Base-by-base conservation (phyloP, 1,284 basidiomycete species). In the Pterulicium gracile region DNA sequence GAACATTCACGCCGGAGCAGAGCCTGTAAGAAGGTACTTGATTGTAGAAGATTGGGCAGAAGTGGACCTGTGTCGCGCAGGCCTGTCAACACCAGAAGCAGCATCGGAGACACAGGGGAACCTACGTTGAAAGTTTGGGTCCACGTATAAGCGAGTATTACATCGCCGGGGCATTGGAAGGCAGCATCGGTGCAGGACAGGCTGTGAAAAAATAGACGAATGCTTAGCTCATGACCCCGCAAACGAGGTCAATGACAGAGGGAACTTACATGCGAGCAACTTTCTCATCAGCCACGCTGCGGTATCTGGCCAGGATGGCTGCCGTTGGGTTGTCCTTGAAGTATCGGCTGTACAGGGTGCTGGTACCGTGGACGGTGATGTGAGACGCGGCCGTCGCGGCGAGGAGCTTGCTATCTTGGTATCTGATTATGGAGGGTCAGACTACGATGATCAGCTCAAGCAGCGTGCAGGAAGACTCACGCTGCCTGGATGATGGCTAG, bases 21-120 rank as follows among this genome's bases (percentile, higher is more conserved):
- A 43, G 42, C 4, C n/a, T 13, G 5, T 21, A 7, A 23, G 42
- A 21, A 17, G 42, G 19, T 4, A 43, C 42, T 17, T 43, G 19
- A 7, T 21, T 7, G 20, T 22, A 43, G 20, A 43, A 43, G 42
- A 43, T 43, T 10, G 20, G 19, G 17, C 42, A 43, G 20, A 5
- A 43, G 20, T 43, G 23, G 42, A 43, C 23, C 36, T 39, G 15
- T n/a, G n/a, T n/a, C n/a, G n/a, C n/a, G n/a, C n/a, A n/a, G n/a
- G n/a, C n/a, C n/a, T n/a, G n/a, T n/a, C n/a, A n/a, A n/a, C n/a
- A n/a, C n/a, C n/a, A n/a, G n/a, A n/a, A n/a, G n/a, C n/a, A n/a
- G n/a, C n/a, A n/a, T n/a, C 27, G 27, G 7, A n/a, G 27, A 32
- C 27, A 32, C n/a, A n/a, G n/a, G 27, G 27, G 7, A 10, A 39